phyloP scores from a whole-genome alignment of 139 green algal species.

The Chlorella sp. region DNA sequence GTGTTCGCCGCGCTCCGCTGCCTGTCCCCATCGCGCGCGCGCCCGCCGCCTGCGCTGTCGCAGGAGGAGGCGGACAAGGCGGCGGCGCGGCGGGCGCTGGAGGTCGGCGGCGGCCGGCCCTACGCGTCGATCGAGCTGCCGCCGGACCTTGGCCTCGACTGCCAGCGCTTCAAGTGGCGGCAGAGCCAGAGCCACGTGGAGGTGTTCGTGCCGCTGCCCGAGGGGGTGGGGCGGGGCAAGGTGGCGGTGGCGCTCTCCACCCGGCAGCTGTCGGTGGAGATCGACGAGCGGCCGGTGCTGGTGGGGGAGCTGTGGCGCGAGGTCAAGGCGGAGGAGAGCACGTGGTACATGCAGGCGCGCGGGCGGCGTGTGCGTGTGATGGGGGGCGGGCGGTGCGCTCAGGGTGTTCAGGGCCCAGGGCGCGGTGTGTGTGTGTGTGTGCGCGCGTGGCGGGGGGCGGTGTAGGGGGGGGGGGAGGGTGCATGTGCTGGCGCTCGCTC shows the following conservation, averaged over 20 bases:
- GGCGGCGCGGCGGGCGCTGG: background rate
- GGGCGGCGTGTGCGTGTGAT: no score
- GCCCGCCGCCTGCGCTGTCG: no score
- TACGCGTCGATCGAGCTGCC: constrained; percentile 48
- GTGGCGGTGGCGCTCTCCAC: constrained; percentile 41
- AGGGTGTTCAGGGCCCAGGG: no score
- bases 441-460: no score
- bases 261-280: constrained; percentile 39
- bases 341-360: constrained; percentile 58
- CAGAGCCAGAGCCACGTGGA: constrained; percentile 85
- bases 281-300: constrained; percentile 53
- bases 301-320: constrained; percentile 51
- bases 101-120: background rate
- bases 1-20: no score
- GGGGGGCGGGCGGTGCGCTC: no score
- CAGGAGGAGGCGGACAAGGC: constrained; percentile 16
- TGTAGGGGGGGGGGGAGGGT: no score
- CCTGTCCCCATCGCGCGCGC: no score
- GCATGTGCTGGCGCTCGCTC: no score
- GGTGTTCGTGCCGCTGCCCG: constrained; percentile 67
- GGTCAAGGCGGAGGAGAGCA: constrained; percentile 81
- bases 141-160: constrained; percentile 52
- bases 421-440: no score
- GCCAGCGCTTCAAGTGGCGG: constrained; percentile 76
- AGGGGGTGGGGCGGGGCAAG: constrained; percentile 14